Conservation (phyloP, 805 yeast species). For the Huiozyma naganishii region DNA sequence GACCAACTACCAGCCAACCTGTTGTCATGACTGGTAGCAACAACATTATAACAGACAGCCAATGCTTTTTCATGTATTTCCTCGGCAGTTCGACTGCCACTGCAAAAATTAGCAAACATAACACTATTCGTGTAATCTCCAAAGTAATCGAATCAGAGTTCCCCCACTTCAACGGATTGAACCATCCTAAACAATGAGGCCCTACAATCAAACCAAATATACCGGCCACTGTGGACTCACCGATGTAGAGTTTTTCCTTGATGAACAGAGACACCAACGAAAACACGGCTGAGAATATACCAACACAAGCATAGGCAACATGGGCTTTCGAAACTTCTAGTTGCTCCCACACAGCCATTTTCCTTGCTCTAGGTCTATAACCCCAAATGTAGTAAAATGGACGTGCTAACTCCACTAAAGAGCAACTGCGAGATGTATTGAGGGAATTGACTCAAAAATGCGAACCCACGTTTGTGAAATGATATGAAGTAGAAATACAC, state of each 20-base stretch:
- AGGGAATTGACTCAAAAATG: too few relatives aligned
- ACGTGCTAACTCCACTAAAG: neutral
- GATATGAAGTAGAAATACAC: too few relatives aligned
- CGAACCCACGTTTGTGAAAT: too few relatives aligned
- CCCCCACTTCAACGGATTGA: slow-evolving; percentile 77
- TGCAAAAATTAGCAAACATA: slow-evolving; percentile 84
- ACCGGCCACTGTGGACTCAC: slow-evolving; percentile 86
- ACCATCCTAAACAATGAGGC: slow-evolving; percentile 78
- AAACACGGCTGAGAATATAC: slow-evolving; percentile 70
- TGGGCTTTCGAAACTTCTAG: slow-evolving; percentile 50
- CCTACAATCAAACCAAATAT: slow-evolving; percentile 81
- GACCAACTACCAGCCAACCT: slow-evolving; percentile 80
- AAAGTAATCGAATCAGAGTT: slow-evolving; percentile 71
- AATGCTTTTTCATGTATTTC: slow-evolving; percentile 76
- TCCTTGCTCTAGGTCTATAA: neutral
- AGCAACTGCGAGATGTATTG: neutral
- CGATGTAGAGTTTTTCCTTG: slow-evolving; percentile 74
- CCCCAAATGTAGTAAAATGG: neutral
- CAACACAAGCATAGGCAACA: slow-evolving; percentile 78
- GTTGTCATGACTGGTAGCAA: slow-evolving; percentile 80
- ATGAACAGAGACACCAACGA: slow-evolving; percentile 72
- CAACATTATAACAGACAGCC: slow-evolving; percentile 64
- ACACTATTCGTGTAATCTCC: slow-evolving; percentile 71
- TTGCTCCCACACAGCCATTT: slow-evolving; percentile 27
- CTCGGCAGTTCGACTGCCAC: slow-evolving; percentile 90